Conservation (phyloP, 768 basidiomycete genomes). For the Ramaria sp. region DNA sequence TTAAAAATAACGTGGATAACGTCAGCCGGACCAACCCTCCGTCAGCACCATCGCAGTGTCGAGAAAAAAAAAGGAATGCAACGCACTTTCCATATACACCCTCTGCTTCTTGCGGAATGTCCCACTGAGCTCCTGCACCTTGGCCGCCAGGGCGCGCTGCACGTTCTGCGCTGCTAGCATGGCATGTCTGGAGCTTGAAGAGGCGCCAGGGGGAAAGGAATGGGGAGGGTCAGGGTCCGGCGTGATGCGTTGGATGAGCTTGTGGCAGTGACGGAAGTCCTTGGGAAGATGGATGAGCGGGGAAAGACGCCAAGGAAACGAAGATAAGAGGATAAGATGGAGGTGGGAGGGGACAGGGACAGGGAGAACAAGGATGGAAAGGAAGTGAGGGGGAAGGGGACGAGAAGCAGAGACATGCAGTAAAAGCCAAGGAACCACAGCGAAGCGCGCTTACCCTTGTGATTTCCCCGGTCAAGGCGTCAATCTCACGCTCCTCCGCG, state of each 20-base stretch:
- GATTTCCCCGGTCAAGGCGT: constrained; percentile 73
- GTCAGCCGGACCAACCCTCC: too few species aligned
- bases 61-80: constrained; percentile 2
- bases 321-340: not conserved
- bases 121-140: constrained; percentile 86
- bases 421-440: not conserved
- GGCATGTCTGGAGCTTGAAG: constrained; percentile 29
- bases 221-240: constrained; percentile 36
- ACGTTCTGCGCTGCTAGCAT: constrained; percentile 82
- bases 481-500: constrained; percentile 90
- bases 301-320: not conserved
- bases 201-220: constrained; percentile 47
- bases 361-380: constrained; percentile 5
- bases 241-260: constrained; percentile 69
- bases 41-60: constrained; percentile 11
- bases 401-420: constrained; percentile 23
- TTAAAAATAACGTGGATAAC: too few species aligned
- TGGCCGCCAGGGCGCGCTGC: constrained; percentile 90
- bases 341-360: constrained; percentile 8
- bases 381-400: constrained; percentile 24
- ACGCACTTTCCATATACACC: constrained; percentile 95
- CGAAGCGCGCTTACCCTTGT: constrained; percentile 50
- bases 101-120: constrained; percentile 95
- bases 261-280: constrained; percentile 50
- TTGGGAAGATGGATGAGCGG: constrained; percentile 16